Evolutionary conservation across 2,329 filamentous ascomycete species (phyloP).

Genomic region (Fusarium palustre): DNA sequence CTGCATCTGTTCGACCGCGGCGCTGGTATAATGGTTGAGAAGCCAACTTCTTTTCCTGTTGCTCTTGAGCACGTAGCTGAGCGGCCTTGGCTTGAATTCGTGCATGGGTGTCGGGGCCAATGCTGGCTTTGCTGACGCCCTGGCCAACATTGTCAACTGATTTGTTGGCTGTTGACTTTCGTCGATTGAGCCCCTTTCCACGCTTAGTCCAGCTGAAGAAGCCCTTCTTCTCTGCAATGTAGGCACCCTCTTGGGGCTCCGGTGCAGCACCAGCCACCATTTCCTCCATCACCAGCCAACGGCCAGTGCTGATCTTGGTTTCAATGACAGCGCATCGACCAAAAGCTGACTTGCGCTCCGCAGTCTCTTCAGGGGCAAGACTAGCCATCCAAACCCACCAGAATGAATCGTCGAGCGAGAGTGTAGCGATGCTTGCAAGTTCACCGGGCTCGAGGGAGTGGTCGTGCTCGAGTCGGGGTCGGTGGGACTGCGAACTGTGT

Average conservation of each 20-base stretch:
- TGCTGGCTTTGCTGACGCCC: slow-evolving; percentile 80
- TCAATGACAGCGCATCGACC: slow-evolving; percentile 93
- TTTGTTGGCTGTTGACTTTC: slow-evolving; percentile 77
- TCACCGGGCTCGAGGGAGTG: slow-evolving; percentile 86
- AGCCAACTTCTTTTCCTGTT: slow-evolving; percentile 65
- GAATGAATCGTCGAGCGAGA: slow-evolving; percentile 94
- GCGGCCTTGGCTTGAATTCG: slow-evolving; percentile 92
- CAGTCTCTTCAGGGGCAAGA: slow-evolving; percentile 88
- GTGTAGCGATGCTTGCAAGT: slow-evolving; percentile 86
- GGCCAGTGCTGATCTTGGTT: slow-evolving; percentile 81
- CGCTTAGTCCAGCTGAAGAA: slow-evolving; percentile 89
- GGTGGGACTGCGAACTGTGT: slow-evolving; percentile 88
- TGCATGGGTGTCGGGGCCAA: slow-evolving; percentile 91
- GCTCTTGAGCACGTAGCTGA: slow-evolving; percentile 79
- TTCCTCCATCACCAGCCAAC: slow-evolving; percentile 96
- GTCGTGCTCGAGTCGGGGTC: slow-evolving; percentile 76
- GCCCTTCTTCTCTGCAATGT: slow-evolving; percentile 95
- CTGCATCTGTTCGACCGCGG: slow-evolving; percentile 67
- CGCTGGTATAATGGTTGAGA: slow-evolving; percentile 56
- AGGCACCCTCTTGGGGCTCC: slow-evolving; percentile 84
- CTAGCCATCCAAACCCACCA: slow-evolving; percentile 99
- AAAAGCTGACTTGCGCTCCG: slow-evolving; percentile 89
- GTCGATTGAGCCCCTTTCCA: slow-evolving; percentile 70
- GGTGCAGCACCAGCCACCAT: slow-evolving; percentile 93
- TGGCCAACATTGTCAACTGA: slow-evolving; percentile 60